phyloP scores from a whole-genome alignment of 139 green algal genomes.

The Chlamydomonas urium region DNA sequence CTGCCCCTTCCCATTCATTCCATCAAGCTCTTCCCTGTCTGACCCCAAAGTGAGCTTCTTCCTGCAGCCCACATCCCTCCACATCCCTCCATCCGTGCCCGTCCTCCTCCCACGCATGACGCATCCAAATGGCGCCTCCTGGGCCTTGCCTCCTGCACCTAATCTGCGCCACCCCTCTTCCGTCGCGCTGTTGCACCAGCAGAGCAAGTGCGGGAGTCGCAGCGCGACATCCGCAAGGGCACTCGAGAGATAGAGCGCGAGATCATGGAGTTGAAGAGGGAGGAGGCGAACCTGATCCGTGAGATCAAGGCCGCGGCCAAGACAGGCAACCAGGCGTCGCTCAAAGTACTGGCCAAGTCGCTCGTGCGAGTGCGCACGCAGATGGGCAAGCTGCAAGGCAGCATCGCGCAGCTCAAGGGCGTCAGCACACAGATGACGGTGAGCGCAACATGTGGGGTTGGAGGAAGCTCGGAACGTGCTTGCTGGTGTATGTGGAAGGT shows the following conservation, averaged over 20 bases:
- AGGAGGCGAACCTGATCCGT: background rate
- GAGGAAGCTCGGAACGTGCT: background rate
- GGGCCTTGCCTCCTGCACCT: no score
- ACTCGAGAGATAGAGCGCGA: background rate
- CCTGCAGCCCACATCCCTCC: no score
- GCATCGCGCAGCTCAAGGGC: conserved; percentile 28
- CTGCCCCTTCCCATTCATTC: no score
- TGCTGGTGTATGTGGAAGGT: background rate
- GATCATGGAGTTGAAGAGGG: background rate
- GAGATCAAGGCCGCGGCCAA: conserved; percentile 8
- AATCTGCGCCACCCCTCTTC: no score
- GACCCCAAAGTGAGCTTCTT: no score
- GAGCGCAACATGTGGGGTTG: background rate
- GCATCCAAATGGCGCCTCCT: no score
- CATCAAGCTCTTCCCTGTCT: no score
- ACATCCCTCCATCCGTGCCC: no score
- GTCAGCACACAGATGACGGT: conserved; percentile 23
- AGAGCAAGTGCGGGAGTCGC: conserved; percentile 9
- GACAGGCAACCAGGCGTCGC: background rate
- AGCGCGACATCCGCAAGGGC: background rate
- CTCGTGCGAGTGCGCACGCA: conserved; percentile 16
- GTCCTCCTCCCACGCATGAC: no score
- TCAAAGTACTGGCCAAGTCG: conserved; percentile 3
- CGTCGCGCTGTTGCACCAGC: no score
- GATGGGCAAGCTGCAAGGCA: conserved; percentile 30